phyloP scores from a whole-genome alignment of 2,329 filamentous ascomycete genomes.

The Penicillium sp. region DNA sequence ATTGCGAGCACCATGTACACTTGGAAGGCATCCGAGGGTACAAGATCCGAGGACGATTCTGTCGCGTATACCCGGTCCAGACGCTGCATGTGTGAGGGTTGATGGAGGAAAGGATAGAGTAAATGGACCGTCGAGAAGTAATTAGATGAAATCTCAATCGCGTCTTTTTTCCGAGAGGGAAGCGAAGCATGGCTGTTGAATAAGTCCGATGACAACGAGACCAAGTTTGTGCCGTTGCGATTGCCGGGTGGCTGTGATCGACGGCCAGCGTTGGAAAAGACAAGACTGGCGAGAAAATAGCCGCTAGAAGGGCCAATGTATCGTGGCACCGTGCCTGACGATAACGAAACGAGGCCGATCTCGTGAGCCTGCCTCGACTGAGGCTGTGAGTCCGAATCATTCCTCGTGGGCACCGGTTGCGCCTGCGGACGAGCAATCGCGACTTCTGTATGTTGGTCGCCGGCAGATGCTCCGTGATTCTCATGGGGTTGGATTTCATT shows the following conservation, averaged over 20 bases:
- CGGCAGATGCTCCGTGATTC: background rate
- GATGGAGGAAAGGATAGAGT: constrained; percentile 48
- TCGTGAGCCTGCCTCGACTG: constrained; percentile 40
- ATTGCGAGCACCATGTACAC: constrained; percentile 51
- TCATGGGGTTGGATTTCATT: constrained; percentile 2
- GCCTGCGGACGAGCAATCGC: constrained; percentile 8
- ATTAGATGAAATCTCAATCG: constrained; percentile 38
- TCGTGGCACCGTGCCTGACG: constrained; percentile 42
- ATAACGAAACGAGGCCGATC: constrained; percentile 49
- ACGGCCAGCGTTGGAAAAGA: constrained; percentile 39
- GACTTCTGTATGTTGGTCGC: background rate
- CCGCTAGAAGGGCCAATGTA: constrained; percentile 54
- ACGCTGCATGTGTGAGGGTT: constrained; percentile 35
- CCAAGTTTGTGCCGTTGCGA: constrained; percentile 8
- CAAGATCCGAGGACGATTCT: constrained; percentile 16
- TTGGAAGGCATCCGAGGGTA: constrained; percentile 41
- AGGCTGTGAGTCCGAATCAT: constrained; percentile 6
- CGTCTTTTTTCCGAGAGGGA: constrained; percentile 31
- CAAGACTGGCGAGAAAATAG: constrained; percentile 48
- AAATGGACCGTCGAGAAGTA: constrained; percentile 48
- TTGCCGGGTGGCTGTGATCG: constrained; percentile 9
- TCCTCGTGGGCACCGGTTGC: background rate
- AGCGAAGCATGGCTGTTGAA: constrained; percentile 26
- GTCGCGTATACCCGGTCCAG: constrained; percentile 33
- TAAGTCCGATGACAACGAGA: constrained; percentile 21